Conservation (phyloP, 208 protist genomes). For the Wallacemonas sp. region DNA sequence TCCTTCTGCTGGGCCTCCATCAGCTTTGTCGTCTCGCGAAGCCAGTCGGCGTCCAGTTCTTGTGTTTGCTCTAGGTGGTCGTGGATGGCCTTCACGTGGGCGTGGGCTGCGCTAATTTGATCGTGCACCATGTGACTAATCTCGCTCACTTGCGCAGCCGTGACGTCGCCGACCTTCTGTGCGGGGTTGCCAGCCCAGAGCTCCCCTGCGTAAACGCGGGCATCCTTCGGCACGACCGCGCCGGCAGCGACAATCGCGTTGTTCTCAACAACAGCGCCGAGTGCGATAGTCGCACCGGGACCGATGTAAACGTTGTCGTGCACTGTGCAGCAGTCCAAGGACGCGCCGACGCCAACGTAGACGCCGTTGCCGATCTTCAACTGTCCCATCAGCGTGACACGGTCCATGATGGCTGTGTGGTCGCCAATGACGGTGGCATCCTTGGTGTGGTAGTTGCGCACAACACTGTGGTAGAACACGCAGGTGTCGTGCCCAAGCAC, state of each 20-base stretch:
- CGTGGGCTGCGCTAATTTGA: conserved; percentile 45
- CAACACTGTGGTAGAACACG: conserved; percentile 87
- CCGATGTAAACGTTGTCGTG: conserved; percentile 87
- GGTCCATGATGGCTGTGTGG: conserved; percentile 84
- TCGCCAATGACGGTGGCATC: conserved; percentile 67
- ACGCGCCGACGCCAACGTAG: conserved; percentile 70
- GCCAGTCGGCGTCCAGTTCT: conserved; percentile 68
- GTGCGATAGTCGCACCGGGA: conserved; percentile 65
- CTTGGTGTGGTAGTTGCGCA: conserved; percentile 83
- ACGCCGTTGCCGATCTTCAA: conserved; percentile 55
- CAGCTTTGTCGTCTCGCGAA: conserved; percentile 46
- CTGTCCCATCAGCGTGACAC: conserved; percentile 78
- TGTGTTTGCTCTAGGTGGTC: conserved; percentile 69
- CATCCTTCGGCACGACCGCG: conserved; percentile 78
- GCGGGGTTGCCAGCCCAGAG: conserved; percentile 91
- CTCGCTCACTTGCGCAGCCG: conserved; percentile 56
- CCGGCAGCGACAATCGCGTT: conserved; percentile 84
- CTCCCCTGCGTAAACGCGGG: conserved; percentile 82
- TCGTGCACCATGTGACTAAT: conserved; percentile 72
- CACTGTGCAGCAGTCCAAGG: conserved; percentile 82
- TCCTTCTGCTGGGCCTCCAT: conserved; percentile 87
- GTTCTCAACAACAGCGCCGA: conserved; percentile 85
- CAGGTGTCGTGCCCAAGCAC: conserved; percentile 74
- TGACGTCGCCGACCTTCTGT: conserved; percentile 84
- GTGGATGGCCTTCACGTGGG: conserved; percentile 64